phyloP scores from a whole-genome alignment of 148 eudicot genomes.

The Drosera capensis region DNA sequence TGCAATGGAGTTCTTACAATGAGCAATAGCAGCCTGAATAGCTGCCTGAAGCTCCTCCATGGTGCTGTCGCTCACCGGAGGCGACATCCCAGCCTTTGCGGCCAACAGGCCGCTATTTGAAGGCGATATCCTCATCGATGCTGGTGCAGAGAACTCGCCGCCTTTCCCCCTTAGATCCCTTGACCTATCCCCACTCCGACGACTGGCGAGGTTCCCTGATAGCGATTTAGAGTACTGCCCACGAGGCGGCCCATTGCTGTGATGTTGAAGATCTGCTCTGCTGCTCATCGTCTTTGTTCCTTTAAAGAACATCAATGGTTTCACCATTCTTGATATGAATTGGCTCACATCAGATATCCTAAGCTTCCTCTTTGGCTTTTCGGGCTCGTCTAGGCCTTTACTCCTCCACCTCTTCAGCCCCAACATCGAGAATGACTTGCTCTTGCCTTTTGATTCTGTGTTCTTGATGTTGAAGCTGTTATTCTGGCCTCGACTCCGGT shows the following conservation, averaged over 20 bases:
- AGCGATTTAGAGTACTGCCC: conserved; percentile 33
- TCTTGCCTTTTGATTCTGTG: conserved; percentile 9
- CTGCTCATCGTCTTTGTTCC: no score
- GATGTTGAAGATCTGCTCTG: conserved; percentile 4
- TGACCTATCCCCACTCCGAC: conserved; percentile 10
- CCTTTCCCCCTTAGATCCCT: conserved; percentile 20
- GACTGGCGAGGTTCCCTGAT: conserved; percentile 46
- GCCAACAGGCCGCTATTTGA: conserved; percentile 22
- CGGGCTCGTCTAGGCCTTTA: conserved; percentile 13
- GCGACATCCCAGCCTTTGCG: conserved; percentile 12
- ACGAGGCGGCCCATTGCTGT: no score
- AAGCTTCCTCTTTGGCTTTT: conserved; percentile 15
- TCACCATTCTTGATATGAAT: conserved; percentile 36
- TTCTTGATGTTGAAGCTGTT: background rate
- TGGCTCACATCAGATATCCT: conserved; percentile 36
- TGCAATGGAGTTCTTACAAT: conserved; percentile 69
- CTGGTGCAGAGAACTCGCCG: conserved; percentile 63
- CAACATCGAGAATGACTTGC: conserved; percentile 50
- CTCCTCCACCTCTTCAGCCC: conserved; percentile 30
- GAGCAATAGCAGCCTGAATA: conserved; percentile 88
- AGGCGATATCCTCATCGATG: conserved; percentile 62
- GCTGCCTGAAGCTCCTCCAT: conserved; percentile 92
- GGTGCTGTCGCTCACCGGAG: conserved; percentile 41
- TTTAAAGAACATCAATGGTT: conserved; percentile 21
- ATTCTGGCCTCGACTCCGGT: background rate